Evolutionary conservation across 352 stramenopile genomes (phyloP).

Genomic region (Phytophthora pini): DNA sequence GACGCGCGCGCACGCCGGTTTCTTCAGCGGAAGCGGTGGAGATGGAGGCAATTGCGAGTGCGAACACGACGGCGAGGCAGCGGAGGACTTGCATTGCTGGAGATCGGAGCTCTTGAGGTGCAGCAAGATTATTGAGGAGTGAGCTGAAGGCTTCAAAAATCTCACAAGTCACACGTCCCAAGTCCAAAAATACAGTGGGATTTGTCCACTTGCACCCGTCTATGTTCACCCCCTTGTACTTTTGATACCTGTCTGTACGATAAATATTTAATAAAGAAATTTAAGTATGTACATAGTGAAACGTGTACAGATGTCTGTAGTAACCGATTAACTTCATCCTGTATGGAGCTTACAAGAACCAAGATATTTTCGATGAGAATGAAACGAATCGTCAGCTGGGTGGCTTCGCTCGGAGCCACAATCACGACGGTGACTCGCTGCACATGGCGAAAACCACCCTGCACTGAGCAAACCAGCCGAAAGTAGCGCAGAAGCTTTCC

Average conservation of each 20-base stretch:
- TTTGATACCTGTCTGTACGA: not conserved
- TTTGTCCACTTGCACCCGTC: not conserved
- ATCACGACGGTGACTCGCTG: not conserved
- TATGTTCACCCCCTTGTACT: not conserved
- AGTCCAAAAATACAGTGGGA: slow-evolving; percentile 15
- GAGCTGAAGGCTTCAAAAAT: slow-evolving; percentile 1
- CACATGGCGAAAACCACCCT: slow-evolving; percentile 5
- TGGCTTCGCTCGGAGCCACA: slow-evolving; percentile 4
- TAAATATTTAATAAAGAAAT: not conserved
- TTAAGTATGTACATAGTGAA: not conserved
- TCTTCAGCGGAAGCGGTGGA: slow-evolving; percentile 13
- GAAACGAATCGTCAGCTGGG: slow-evolving; percentile 8
- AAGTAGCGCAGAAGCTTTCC: not conserved
- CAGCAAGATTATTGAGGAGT: slow-evolving; percentile 17
- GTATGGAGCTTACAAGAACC: slow-evolving; percentile 4
- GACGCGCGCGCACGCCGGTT: slow-evolving; percentile 17
- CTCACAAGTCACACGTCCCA: slow-evolving; percentile 7
- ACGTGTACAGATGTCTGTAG: not conserved
- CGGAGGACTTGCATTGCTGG: slow-evolving; percentile 24
- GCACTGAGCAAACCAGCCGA: slow-evolving; percentile 10
- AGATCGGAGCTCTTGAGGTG: slow-evolving; percentile 6
- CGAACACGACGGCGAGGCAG: slow-evolving; percentile 1
- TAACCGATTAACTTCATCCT: not conserved
- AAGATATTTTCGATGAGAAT: not conserved
- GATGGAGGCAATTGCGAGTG: slow-evolving; percentile 1